phyloP scores from a whole-genome alignment of 2,329 filamentous ascomycete genomes.

The Zasmidium angulare region DNA sequence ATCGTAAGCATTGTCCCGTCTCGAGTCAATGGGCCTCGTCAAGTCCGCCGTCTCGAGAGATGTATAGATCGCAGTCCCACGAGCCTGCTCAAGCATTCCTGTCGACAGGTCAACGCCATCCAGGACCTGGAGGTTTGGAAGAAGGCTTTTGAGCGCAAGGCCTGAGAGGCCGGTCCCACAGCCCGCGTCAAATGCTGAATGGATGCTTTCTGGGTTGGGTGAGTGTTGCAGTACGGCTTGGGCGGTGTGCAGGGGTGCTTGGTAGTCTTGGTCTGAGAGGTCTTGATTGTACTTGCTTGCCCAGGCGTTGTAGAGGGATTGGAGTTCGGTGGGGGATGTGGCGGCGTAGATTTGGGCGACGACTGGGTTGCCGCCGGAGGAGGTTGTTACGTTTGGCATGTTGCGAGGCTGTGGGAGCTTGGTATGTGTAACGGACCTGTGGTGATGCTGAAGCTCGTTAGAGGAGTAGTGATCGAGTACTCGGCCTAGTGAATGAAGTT shows the following conservation, averaged over 20 bases:
- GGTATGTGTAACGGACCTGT: neutral
- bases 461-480: no score
- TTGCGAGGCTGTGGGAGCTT: neutral
- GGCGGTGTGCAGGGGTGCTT: slow-evolving; percentile 35
- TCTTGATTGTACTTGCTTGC: slow-evolving; percentile 47
- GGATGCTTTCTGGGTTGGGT: neutral
- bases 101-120: slow-evolving; percentile 55
- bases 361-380: neutral
- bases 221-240: slow-evolving; percentile 28
- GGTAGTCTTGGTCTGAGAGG: slow-evolving; percentile 42
- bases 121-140: slow-evolving; percentile 44
- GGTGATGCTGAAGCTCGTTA: neutral
- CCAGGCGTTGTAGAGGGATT: slow-evolving; percentile 48
- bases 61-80: slow-evolving; percentile 49
- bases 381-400: neutral
- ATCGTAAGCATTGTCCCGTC: slow-evolving; percentile 46
- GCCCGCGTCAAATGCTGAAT: slow-evolving; percentile 48
- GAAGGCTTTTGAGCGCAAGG: slow-evolving; percentile 38
- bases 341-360: slow-evolving; percentile 8
- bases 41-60: slow-evolving; percentile 48
- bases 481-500: neutral
- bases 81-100: slow-evolving; percentile 54
- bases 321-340: slow-evolving; percentile 16
- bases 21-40: slow-evolving; percentile 41
- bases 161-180: slow-evolving; percentile 58